Percentiles rank a stretch among this genome's conserved stretches.
phyloP scores from a whole-genome alignment of 176 grass and related monocot genomes.

The Zea luxurians region DNA sequence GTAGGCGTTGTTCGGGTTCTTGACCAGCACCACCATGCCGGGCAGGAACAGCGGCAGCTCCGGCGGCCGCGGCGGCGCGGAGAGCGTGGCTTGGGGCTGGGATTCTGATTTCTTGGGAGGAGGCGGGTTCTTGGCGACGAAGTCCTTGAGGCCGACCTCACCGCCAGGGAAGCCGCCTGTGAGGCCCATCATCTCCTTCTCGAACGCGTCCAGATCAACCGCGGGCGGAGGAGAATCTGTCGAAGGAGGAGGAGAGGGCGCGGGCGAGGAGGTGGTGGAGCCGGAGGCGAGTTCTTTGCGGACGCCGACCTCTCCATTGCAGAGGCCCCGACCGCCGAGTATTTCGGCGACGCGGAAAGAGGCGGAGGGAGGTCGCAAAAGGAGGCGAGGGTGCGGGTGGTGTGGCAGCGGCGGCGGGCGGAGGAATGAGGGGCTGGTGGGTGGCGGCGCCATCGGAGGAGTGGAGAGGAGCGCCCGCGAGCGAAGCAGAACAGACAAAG shows the following conservation, averaged over 20 bases:
- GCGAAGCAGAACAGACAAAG: neutral
- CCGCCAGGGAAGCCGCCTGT: conserved; percentile 91
- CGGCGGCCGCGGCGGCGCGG: conserved; percentile 53
- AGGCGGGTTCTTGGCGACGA: conserved; percentile 77
- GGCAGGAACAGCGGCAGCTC: conserved; percentile 80
- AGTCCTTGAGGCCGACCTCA: conserved; percentile 71
- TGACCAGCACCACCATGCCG: conserved; percentile 82
- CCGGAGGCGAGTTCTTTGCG: conserved; percentile 47
- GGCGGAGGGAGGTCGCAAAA: conserved; percentile 16
- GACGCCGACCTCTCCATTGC: conserved; percentile 68
- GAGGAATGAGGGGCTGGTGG: conserved; percentile 42
- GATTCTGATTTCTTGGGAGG: conserved; percentile 22
- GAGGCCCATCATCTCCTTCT: conserved; percentile 84
- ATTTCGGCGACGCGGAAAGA: conserved; percentile 47
- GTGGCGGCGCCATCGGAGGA: conserved; percentile 38
- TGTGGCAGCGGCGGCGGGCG: conserved; percentile 15
- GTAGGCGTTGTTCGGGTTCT: conserved; percentile 75
- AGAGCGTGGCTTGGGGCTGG: neutral
- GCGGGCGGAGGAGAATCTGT: neutral
- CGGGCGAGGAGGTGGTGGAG: neutral
- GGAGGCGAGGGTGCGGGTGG: conserved; percentile 1
- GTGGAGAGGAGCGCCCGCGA: neutral
- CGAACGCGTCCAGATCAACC: conserved; percentile 57
- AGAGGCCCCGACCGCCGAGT: conserved; percentile 62
- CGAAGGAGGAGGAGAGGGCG: neutral